Percentiles rank a stretch among this genome's conserved stretches.
Evolutionary conservation across 768 basidiomycete species (phyloP).

Genomic region (Pleurotus salmoneostramineus): DNA sequence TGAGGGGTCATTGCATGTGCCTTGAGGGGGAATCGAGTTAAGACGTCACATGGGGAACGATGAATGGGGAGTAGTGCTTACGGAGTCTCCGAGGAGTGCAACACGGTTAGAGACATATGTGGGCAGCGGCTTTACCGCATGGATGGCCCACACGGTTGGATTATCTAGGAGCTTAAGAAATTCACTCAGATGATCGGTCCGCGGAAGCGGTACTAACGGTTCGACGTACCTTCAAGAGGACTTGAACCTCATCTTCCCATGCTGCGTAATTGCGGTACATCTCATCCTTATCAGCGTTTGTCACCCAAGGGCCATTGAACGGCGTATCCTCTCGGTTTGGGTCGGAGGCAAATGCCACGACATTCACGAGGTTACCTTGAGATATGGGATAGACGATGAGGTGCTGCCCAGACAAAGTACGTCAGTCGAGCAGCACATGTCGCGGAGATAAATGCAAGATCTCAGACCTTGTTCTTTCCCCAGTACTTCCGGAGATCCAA

Average conservation of each 20-base stretch:
- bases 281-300: constrained; percentile 27
- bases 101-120: constrained; percentile 34
- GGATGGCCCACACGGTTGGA: constrained; percentile 40
- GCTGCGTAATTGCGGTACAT: constrained; percentile 28
- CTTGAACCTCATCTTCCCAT: constrained; percentile 45
- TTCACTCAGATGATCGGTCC: neutral
- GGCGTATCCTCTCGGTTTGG: constrained; percentile 32
- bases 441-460: neutral
- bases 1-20: constrained; percentile 24
- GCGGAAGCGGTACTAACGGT: neutral
- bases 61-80: constrained; percentile 14
- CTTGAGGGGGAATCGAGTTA: constrained; percentile 8
- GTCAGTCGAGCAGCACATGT: neutral
- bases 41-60: neutral
- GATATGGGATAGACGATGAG: constrained; percentile 49
- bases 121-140: constrained; percentile 33
- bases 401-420: constrained; percentile 28
- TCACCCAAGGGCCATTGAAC: constrained; percentile 11
- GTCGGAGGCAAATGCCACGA: constrained; percentile 35
- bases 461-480: constrained; percentile 21
- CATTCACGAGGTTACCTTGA: constrained; percentile 43
- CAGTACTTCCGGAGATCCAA: constrained; percentile 15
- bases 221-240: constrained; percentile 34
- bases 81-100: constrained; percentile 47
- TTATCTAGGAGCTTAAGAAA: constrained; percentile 25